Conservation (phyloP, 1,284 basidiomycete species). For the Xerocomus amazonicus region DNA sequence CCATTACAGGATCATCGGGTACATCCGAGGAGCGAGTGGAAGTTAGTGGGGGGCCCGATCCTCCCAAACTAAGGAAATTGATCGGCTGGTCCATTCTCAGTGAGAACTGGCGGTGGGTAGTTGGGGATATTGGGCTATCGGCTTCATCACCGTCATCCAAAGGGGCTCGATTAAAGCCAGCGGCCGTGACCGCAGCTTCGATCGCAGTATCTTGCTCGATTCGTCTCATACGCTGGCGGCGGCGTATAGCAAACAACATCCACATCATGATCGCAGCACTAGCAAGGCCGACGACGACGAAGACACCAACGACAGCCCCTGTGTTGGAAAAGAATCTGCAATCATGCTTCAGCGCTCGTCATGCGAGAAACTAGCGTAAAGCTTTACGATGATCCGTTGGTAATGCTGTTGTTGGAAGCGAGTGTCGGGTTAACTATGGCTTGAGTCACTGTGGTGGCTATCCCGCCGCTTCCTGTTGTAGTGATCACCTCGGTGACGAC, state of each 20-base stretch:
- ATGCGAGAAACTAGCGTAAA: neutral
- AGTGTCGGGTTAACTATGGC: constrained; percentile 64
- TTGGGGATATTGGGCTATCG: constrained; percentile 26
- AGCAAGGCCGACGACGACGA: constrained; percentile 71
- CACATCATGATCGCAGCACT: constrained; percentile 66
- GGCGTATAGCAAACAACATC: constrained; percentile 65
- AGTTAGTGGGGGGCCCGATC: constrained; percentile 30
- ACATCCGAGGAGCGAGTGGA: constrained; percentile 19
- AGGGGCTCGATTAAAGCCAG: constrained; percentile 58
- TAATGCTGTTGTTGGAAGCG: constrained; percentile 41
- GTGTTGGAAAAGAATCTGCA: constrained; percentile 70
- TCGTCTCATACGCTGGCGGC: constrained; percentile 53
- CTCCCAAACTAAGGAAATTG: constrained; percentile 33
- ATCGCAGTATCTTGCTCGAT: constrained; percentile 66
- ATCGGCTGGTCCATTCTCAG: constrained; percentile 33
- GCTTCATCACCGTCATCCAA: constrained; percentile 60
- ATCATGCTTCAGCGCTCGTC: constrained; percentile 9
- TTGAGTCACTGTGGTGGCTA: constrained; percentile 53
- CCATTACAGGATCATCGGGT: constrained; percentile 20
- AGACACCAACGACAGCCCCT: constrained; percentile 74
- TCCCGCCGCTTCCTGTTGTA: constrained; percentile 51
- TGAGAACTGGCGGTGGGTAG: constrained; percentile 28
- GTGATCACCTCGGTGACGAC: constrained; percentile 54
- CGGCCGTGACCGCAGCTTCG: constrained; percentile 64
- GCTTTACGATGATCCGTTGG: constrained; percentile 44